Base-by-base conservation (phyloP, 768 basidiomycete genomes). In the Russula sp. region DNA sequence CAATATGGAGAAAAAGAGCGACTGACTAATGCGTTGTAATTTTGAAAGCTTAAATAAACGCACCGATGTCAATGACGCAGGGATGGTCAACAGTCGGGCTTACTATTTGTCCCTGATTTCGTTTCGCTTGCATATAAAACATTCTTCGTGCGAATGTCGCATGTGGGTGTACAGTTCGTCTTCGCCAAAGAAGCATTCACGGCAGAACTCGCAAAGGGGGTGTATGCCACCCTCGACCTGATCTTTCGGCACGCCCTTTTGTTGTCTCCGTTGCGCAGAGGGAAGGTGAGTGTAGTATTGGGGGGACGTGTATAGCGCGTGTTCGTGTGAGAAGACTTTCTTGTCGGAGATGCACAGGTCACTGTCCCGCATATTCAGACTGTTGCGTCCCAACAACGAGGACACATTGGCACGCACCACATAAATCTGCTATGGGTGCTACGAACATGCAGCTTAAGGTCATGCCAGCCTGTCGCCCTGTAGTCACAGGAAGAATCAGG, bases 251-350 rank as follows among this genome's bases (percentile, higher is more conserved):
- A 58, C 69, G 38, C 60, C 76, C 58, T 76, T 78, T 61, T 75
- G 72, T 48, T 71, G 69, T 38, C 75, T 71, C 55, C 75, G 75
- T 25, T 75, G 76, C 70, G 86, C 79, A 0, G 90, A 89, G 0
- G 94, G 94, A 5, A 96, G 77, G 71, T 98, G 94, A 4, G 82
- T 61, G 7, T 82, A 77, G 5, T 96, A 75, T 69, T 85, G 63
- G 71, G 80, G 75, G 7, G 81, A 78, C 1, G 85, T 78, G 70
- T 96, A 99, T 32, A 97, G 72, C 1, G 85, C 82, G 69, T 98
- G 96, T 72, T 99, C 96, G 73, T 99, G 95, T 1, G 91, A 79
- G 72, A 99, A 99, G 42, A 98, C 88, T 68, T 97, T 97, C 76
- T 98, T 95, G 72, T 80, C 81, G 54, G 85, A 80, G 59, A 93